Evolutionary conservation across 2,329 filamentous ascomycete genomes (phyloP), one percentile per base, ranked within the genome.

Genomic region (Calonectria henricotiae): DNA sequence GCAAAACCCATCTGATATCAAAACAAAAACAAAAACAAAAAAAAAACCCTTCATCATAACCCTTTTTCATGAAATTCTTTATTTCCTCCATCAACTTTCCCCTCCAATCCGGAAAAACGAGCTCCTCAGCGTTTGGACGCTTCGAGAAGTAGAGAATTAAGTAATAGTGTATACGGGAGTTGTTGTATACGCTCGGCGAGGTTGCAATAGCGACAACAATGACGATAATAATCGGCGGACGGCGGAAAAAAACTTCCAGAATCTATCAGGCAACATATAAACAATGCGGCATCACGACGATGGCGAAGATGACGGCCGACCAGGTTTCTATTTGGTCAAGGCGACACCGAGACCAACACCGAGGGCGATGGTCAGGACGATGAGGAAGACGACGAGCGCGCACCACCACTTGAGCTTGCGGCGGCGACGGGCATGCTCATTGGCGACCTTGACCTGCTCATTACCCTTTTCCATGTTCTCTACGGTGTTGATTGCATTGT

Each of bases 371-470:
- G 85, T 86, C 62, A 91, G 80, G 77, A 89, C 81, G 80, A 91
- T 89, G 79, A 91, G 84, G 25, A 89, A 75, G 58, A 85, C 84
- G 69, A 95, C 85, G 71, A 90, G 83, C 71, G 93, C 84, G 79
- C 92, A 94, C 88, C 89, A 94, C 93, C 94, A 95, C 87, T 96
- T 96, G 83, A 94, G 89, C 85, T 91, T 93, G 77, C 93, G 89
- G 76, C 89, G 88, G 76, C 89, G 87, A 74, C 89, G 86, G 61
- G 93, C 93, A 76, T 89, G 88, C 73, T 89, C 86, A 75, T 92
- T 93, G 70, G 91, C 93, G 79, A 89, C 86, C 75, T 88, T 87
- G 70, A 96, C 89, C 76, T 96, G 88, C 71, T 86, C 85, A 82
- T 93, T 94, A 75, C 89, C 93, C 73, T 90, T 87, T 76, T 92